phyloP scores from a whole-genome alignment of 768 basidiomycete genomes.

The Lyophyllum atratum region DNA sequence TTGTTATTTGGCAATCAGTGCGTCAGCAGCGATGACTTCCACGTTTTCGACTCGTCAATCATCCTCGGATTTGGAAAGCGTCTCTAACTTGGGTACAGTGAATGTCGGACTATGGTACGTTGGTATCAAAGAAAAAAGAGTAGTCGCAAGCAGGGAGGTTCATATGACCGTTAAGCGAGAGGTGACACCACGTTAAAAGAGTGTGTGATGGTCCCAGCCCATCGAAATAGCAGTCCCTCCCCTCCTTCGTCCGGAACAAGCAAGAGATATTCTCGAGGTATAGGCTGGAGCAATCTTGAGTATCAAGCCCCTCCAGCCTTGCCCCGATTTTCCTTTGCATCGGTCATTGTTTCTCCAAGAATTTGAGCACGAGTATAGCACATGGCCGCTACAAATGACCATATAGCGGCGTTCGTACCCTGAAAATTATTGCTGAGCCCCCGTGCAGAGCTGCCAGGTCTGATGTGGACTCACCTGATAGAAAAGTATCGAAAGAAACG shows the following conservation, averaged over 20 bases:
- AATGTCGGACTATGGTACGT: slow-evolving; percentile 10
- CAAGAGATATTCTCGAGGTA: neutral
- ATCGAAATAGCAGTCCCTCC: slow-evolving; percentile 9
- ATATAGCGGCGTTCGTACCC: slow-evolving; percentile 85
- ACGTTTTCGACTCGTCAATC: neutral
- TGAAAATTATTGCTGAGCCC: no score
- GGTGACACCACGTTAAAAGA: slow-evolving; percentile 15
- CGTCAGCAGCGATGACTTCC: no score
- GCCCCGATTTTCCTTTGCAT: slow-evolving; percentile 63
- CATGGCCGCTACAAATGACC: slow-evolving; percentile 69
- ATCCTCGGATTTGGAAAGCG: slow-evolving; percentile 4
- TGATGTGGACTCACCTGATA: slow-evolving; percentile 62
- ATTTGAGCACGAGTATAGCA: slow-evolving; percentile 69
- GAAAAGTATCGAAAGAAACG: slow-evolving; percentile 63
- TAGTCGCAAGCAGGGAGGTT: neutral
- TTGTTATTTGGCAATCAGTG: no score
- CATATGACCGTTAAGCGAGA: neutral
- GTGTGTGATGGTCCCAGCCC: slow-evolving; percentile 29
- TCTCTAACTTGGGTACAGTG: slow-evolving; percentile 10
- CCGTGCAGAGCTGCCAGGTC: neutral
- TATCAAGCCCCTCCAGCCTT: slow-evolving; percentile 57
- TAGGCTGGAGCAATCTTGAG: slow-evolving; percentile 1
- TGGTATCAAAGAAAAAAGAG: neutral
- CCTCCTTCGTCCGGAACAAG: neutral
- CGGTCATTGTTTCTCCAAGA: slow-evolving; percentile 70